Evolutionary conservation across 371 early-diverging fungal genomes (phyloP), one percentile per base, ranked within the genome.

Genomic region (Mortierella sp.): DNA sequence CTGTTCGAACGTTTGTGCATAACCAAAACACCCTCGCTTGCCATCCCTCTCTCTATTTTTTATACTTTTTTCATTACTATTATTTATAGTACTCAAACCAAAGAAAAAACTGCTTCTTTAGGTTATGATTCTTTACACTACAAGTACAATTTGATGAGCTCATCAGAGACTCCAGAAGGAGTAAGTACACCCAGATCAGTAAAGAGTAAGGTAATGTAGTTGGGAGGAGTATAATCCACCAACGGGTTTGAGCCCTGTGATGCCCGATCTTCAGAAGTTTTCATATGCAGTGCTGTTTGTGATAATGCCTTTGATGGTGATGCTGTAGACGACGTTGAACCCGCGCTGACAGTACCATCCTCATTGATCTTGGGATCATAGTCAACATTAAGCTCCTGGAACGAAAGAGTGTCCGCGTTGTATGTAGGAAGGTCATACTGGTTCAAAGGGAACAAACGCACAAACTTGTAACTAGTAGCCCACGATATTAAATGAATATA

Each of bases 221-320:
- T 90, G 19, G 99, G 98, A 36, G 98, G 98, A 16, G 99, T 98
- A 84, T 97, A 98, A 84, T 99, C 99, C 10, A 97, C 94, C 53
- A 88, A 86, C 1, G 96, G 97, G 82, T 96, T 94, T 19, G 88
- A 88, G 6, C 83, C 71, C 61, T 81, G 81, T 53, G 72, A 75
- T 9, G 72, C 69, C 40, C 65, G 75, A 19, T 76, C 77, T 63
- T 77, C 74, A n/a, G 74, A 73, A 2, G 78, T 77, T 70, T 76
- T 77, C 79, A 79, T 69, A 22, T 79, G 79, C 79, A 79, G 22
- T 1, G 79, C 79, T 1, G 74, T 67, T 47, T 76, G 77, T 65
- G 77, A 75, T 52, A 67, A 58, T 43, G 74, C 71, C 11, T 58
- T 58, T 41, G 74, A 65, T n/a, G 78, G 69, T 11, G 70, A 60